A percentile compares a stretch with the other conserved stretches of the same genome.
These are phyloP conservation scores for Lactuca sativa DNA, from an alignment of 129 eudicot genomes.

Conservation along the genomic window DNA sequence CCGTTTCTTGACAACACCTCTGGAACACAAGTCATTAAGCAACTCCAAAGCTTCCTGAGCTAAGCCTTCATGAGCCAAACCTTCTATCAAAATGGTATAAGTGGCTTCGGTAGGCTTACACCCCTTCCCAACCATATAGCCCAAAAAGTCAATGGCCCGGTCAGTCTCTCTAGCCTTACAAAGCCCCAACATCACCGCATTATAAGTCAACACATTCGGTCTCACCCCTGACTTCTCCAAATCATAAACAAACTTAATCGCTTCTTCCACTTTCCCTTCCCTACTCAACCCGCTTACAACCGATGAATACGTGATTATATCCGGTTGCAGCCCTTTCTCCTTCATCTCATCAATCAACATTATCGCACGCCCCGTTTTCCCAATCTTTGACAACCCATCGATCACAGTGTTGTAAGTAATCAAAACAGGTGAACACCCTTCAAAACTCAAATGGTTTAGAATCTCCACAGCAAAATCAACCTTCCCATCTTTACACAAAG, in stretches of 20 bases:
- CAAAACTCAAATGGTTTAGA: constrained; percentile 59
- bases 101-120: constrained; percentile 78
- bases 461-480: constrained; percentile 72
- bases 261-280: constrained; percentile 79
- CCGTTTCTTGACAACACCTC: constrained; percentile 67
- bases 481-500: constrained; percentile 84
- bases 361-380: constrained; percentile 63
- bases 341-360: constrained; percentile 67
- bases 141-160: constrained; percentile 81
- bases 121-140: constrained; percentile 63
- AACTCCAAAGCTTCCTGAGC: constrained; percentile 67
- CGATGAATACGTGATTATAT: constrained; percentile 61
- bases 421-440: constrained; percentile 81
- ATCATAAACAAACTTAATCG: constrained; percentile 58
- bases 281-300: constrained; percentile 73
- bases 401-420: constrained; percentile 85
- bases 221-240: constrained; percentile 57
- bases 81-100: constrained; percentile 75
- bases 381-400: constrained; percentile 68
- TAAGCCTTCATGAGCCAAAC: constrained; percentile 71
- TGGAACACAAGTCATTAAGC: constrained; percentile 60
- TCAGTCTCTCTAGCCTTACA: constrained; percentile 75
- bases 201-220: constrained; percentile 69
- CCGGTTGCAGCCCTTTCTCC: constrained; percentile 73
- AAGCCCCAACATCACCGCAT: constrained; percentile 69